Conservation (phyloP, 164 flowering plant genomes). For the Chloranthus sessilifolius region DNA sequence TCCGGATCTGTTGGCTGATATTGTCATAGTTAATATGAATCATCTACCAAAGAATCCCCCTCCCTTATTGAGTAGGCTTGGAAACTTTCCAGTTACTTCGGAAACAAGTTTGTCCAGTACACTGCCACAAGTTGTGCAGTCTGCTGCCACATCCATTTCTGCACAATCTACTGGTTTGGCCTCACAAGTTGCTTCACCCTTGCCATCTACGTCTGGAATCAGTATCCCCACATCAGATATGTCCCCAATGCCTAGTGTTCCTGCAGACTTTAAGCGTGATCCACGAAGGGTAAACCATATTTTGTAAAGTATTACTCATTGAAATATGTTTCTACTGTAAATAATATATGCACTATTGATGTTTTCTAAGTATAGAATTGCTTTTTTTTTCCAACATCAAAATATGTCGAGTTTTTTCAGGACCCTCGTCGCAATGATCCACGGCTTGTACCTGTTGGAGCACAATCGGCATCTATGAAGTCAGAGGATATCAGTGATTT, state of each 20-base stretch:
- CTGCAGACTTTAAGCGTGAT: constrained; percentile 75
- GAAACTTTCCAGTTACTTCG: constrained; percentile 28
- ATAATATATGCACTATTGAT: neutral
- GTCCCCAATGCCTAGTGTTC: constrained; percentile 21
- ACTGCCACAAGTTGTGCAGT: constrained; percentile 28
- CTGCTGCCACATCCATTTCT: constrained; percentile 27
- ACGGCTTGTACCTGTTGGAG: constrained; percentile 48
- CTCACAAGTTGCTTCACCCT: constrained; percentile 29
- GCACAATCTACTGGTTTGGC: constrained; percentile 25
- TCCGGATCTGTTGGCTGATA: constrained; percentile 93
- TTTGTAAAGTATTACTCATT: no score
- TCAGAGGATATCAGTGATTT: constrained; percentile 32
- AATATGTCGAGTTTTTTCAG: constrained; percentile 32
- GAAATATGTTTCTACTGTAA: neutral
- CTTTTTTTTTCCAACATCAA: neutral
- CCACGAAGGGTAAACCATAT: constrained; percentile 81
- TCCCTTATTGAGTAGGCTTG: constrained; percentile 43
- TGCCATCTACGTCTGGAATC: constrained; percentile 24
- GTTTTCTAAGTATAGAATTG: neutral
- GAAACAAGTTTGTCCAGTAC: constrained; percentile 24
- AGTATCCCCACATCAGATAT: constrained; percentile 35
- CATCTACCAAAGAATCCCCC: constrained; percentile 70
- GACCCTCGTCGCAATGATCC: constrained; percentile 99
- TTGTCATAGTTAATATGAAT: constrained; percentile 90
- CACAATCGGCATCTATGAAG: constrained; percentile 27